phyloP scores from a whole-genome alignment of 805 yeast genomes.

The Lipomyces starkeyi region DNA sequence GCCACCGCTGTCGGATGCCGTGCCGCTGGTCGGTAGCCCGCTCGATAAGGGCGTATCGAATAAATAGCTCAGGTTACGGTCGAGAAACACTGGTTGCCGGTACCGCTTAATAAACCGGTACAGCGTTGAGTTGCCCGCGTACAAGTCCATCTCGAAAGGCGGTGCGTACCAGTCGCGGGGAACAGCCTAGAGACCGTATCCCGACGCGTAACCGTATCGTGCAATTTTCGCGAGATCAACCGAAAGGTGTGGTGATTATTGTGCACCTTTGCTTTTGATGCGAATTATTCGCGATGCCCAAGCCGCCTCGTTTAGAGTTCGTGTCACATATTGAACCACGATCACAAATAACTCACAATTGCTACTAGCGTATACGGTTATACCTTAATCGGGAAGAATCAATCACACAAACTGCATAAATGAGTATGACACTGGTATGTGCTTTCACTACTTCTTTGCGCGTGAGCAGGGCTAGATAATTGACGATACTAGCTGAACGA shows the following conservation, averaged over 20 bases:
- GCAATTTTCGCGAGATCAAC: neutral
- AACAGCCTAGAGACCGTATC: constrained; percentile 1
- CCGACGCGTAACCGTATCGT: neutral
- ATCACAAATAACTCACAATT: neutral
- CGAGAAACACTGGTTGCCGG: constrained; percentile 33
- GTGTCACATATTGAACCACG: neutral
- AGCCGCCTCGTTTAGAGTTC: neutral
- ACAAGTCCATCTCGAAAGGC: constrained; percentile 22
- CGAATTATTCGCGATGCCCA: neutral
- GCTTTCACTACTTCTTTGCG: neutral
- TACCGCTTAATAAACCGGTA: constrained; percentile 28
- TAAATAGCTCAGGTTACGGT: constrained; percentile 30
- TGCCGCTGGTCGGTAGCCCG: neutral
- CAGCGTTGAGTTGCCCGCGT: constrained; percentile 33
- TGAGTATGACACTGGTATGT: neutral
- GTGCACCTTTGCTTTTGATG: no score
- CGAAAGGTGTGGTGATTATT: neutral
- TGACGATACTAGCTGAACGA: neutral
- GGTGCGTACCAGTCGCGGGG: neutral
- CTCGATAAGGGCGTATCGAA: constrained; percentile 18
- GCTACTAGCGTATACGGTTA: neutral
- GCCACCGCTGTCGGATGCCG: constrained; percentile 5
- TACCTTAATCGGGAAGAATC: neutral
- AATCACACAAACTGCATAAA: neutral
- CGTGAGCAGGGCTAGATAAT: neutral